Evolutionary conservation across 257 asterid species (phyloP), one percentile per base, ranked within the genome.

Genomic region (Pogostemon cablin): DNA sequence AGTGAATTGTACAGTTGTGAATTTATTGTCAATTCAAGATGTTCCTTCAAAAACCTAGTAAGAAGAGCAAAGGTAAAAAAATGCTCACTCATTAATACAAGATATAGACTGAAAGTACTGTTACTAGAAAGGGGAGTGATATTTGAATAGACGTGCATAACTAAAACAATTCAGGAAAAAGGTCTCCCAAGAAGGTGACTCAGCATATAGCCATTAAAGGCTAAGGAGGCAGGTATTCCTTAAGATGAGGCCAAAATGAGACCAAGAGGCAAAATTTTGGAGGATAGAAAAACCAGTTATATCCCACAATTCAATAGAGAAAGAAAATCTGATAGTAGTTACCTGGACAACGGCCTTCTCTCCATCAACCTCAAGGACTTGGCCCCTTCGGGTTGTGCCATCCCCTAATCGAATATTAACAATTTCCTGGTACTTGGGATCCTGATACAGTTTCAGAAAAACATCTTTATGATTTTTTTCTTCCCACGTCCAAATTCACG

Each of bases 291-390:
- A 49, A 25, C 9, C 38, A 39, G 34, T 25, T 50, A 75, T 17
- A 65, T 17, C 40, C 65, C 75, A 43, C 37, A 59, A 44, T 35
- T 44, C 10, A 61, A 9, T 43, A 39, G 41, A 4, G 42, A 68
- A 67, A 41, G 9, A 65, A 65, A 42, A 49, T 35, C 10, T 46
- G 58, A 77, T 59, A 56, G 59, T 38, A 11, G 63, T 75, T 73
- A 92, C 97, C 98, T 90, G 97, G 76, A 92, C 97, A 81, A 92
- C 96, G 64, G 98, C 97, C 75, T 90, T 92, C 82, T 92, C 97
- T 52, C 98, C 98, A 81, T 92, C 98, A 64, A 92, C 98, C 83
- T 92, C 98, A 87, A 92, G 72, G 40, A 90, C 97, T 80, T 92
- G 98, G 55, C 98, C 98, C 81, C 98, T 90, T 12, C 98, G 86